Evolutionary conservation across 2,329 filamentous ascomycete species (phyloP).

Genomic region (Penicillium capsulatum): DNA sequence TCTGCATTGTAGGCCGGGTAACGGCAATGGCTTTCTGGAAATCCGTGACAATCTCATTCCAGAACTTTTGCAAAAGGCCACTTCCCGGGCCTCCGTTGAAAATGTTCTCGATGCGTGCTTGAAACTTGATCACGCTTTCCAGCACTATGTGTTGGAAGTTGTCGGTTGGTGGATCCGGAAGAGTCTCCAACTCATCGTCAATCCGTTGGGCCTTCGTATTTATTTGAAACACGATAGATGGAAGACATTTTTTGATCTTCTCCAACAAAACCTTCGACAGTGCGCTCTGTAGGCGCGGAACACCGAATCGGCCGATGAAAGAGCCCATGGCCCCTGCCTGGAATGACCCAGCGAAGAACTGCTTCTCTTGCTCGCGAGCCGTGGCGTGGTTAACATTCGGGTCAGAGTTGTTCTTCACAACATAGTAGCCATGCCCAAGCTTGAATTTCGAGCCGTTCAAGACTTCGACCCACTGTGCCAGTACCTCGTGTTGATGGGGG

Average conservation of each 20-base stretch:
- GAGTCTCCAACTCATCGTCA: conserved; percentile 50
- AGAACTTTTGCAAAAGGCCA: conserved; percentile 43
- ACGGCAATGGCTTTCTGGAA: conserved; percentile 50
- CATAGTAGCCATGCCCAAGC: conserved; percentile 72
- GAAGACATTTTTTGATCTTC: conserved; percentile 36
- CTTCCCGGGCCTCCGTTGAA: conserved; percentile 47
- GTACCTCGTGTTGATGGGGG: conserved; percentile 43
- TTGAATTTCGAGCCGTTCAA: conserved; percentile 58
- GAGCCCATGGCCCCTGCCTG: conserved; percentile 45
- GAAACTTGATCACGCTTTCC: conserved; percentile 57
- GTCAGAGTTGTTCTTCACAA: conserved; percentile 59
- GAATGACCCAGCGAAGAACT: conserved; percentile 48
- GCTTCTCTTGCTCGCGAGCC: conserved; percentile 48
- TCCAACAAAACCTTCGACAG: conserved; percentile 46
- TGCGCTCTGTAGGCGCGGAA: conserved; percentile 44
- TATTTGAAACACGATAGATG: conserved; percentile 40
- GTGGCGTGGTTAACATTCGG: conserved; percentile 41
- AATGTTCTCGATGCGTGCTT: conserved; percentile 50
- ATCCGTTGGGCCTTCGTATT: conserved; percentile 50
- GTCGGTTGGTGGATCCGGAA: conserved; percentile 62
- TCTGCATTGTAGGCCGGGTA: conserved; percentile 40
- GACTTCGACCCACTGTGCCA: conserved; percentile 60
- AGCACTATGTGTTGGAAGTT: conserved; percentile 66
- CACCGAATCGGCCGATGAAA: conserved; percentile 50
- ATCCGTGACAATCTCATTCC: conserved; percentile 44